Base-by-base conservation (phyloP, 2,329 filamentous ascomycete genomes). In the Monascus ruber region DNA sequence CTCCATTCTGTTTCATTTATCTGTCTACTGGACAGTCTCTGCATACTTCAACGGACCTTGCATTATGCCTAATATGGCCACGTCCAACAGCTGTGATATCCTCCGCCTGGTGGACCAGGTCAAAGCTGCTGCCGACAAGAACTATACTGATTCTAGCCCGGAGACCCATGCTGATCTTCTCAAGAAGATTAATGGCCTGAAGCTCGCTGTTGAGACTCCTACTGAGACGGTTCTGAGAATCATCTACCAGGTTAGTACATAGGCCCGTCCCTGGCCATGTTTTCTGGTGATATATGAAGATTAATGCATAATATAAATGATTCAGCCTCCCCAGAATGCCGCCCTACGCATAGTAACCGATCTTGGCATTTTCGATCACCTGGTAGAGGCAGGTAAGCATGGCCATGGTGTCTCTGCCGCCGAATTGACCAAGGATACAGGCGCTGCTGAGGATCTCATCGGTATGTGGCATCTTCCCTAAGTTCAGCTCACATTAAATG, bases 391-490 rank as follows among this genome's bases (percentile, higher is more conserved):
- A 39, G 3, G 37, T 34, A 24, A 26, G 32, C 5, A 38, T 38
- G 9, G 41, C 36, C n/a, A 35, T 36, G 37, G 27, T 4, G 34
- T 48, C 5, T 43, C 41, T 7, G 48, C 48, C 1, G 29, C 45
- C n/a, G 44, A 49, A 33, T 32, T 53, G 5, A 39, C 49, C 7
- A 28, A 36, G 6, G 35, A 38, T 24, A 50, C 49, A 2, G 49
- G 49, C 1, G 47, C 46, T 26, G 47, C 50, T 24, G 43, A 38
- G 29, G 40, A 41, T 3, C 41, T 53, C 24, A 48, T 53, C 10
- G 45, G 49, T 52, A 35, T 33, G 31, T 34, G 6, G 6, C 9
- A 24, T 10, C 33, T 7, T 17, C 3, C 2, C 33, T 9, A 31
- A 5, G 25, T 10, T n/a, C 8, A 32, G 10, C 24, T 9, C 33